Base-by-base conservation (phyloP, 1,284 basidiomycete species). In the Chalciporus sp. region DNA sequence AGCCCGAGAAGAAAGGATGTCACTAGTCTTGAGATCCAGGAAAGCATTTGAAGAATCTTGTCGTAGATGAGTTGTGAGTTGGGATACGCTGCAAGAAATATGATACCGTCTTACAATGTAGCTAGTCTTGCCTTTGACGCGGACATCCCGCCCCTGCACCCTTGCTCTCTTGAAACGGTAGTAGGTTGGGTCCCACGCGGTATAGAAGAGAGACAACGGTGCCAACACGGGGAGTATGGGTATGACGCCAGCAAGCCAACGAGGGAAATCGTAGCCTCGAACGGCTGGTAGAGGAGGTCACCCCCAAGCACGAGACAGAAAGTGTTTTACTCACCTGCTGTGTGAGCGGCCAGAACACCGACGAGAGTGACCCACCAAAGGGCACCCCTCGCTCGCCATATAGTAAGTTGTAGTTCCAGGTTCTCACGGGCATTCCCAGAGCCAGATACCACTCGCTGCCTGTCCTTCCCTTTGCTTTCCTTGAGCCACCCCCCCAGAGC, bases 121-220 rank as follows among this genome's bases (percentile, higher is more conserved):
- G 58, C 68, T 66, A 12, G 68, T 69, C 66, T 84, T 88, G 19
- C 89, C 87, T 37, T 75, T 77, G 40, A 88, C 72, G 35, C 84
- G 80, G 17, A 91, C 75, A 56, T 83, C 78, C 19, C 86, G 81
- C 2, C 89, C 88, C 72, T 90, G 86, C 43, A 80, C 71, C 61
- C 79, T 76, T 10, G 85, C 83, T 58, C 74, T 77, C 58, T 79
- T 78, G 49, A 82, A 73, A 2, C 79, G 75, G 7, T 79, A 73
- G 63, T 89, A 91, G 16, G 86, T 88, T 7, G 88, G 90, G 64
- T 92, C 84, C 90, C 90, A 92, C 3, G 78, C 81, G 0, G 82
- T 82, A 83, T 89, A 92, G 11, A 85, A 61, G 23, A 90, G 62
- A 14, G 88, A 89, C 23, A 80, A 8, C 2, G 85, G 46, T 20